A percentile compares a stretch with the other conserved stretches of the same genome.
phyloP scores from a whole-genome alignment of 2,329 filamentous ascomycete species.

The Neofusicoccum laricinum region DNA sequence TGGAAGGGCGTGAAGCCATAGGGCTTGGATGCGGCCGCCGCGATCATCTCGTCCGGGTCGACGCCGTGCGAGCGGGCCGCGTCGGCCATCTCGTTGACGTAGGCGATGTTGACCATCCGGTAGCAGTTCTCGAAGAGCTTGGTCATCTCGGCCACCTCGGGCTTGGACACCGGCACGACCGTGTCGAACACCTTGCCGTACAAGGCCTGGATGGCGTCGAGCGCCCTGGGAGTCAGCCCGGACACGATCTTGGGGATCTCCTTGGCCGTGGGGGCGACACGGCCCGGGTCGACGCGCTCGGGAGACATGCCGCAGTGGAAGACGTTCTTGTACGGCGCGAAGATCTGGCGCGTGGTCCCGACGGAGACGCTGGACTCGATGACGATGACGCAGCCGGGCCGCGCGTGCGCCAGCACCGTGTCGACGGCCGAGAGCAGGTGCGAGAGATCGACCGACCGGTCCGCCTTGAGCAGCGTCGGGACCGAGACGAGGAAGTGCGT shows the following conservation, averaged over 20 bases:
- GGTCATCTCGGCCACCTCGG: conserved; percentile 58
- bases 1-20: conserved; percentile 52
- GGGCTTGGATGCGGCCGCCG: conserved; percentile 46
- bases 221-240: conserved; percentile 47
- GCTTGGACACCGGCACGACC: conserved; percentile 49
- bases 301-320: conserved; percentile 15
- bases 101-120: conserved; percentile 54
- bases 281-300: conserved; percentile 50
- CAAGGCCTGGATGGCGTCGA: conserved; percentile 43
- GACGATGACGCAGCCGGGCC: conserved; percentile 47
- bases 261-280: conserved; percentile 34
- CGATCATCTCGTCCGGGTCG: conserved; percentile 51
- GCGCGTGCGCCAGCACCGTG: conserved; percentile 42
- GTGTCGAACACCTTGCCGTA: conserved; percentile 50
- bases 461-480: conserved; percentile 48
- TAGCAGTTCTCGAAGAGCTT: conserved; percentile 60
- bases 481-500: conserved; percentile 56
- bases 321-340: conserved; percentile 23
- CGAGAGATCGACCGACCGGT: conserved; percentile 50
- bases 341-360: conserved; percentile 52
- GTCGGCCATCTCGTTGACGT: conserved; percentile 57
- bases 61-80: conserved; percentile 48
- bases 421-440: conserved; percentile 46
- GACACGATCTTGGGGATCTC: conserved; percentile 55
- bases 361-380: conserved; percentile 56